Evolutionary conservation across 2,329 filamentous ascomycete species (phyloP).

Genomic region (Zymoseptoria tritici): DNA sequence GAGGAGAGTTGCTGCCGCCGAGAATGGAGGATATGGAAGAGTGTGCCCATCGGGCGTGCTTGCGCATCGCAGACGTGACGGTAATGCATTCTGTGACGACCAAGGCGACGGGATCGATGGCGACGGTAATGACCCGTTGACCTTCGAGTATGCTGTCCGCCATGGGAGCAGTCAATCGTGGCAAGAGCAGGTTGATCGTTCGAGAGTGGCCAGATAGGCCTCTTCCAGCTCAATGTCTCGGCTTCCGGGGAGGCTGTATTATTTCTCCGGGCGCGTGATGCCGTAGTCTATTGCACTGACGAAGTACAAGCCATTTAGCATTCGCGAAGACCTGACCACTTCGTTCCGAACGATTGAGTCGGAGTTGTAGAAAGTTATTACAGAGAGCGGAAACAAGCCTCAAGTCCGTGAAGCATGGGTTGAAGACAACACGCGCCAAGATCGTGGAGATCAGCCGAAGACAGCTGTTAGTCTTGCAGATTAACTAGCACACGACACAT

Average conservation of each 20-base stretch:
- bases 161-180: slow-evolving; percentile 2
- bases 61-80: slow-evolving; percentile 96
- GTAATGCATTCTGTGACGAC: slow-evolving; percentile 99
- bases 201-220: neutral
- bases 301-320: neutral
- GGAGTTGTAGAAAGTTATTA: neutral
- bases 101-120: slow-evolving; percentile 43
- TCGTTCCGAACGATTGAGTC: neutral
- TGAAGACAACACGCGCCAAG: neutral
- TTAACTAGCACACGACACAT: neutral
- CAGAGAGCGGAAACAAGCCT: neutral
- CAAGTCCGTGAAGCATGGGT: neutral
- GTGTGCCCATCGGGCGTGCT: slow-evolving; percentile 91
- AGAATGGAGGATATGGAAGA: slow-evolving; percentile 94
- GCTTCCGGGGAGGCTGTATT: neutral
- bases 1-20: slow-evolving; percentile 39
- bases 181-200: neutral
- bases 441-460: neutral
- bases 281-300: neutral
- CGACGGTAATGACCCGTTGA: slow-evolving; percentile 21
- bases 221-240: neutral
- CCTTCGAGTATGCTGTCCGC: slow-evolving; percentile 1
- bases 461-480: neutral
- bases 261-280: neutral
- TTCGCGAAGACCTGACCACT: neutral